Base-by-base conservation (phyloP, 306 rosid species). In the Sicyos baderoa region DNA sequence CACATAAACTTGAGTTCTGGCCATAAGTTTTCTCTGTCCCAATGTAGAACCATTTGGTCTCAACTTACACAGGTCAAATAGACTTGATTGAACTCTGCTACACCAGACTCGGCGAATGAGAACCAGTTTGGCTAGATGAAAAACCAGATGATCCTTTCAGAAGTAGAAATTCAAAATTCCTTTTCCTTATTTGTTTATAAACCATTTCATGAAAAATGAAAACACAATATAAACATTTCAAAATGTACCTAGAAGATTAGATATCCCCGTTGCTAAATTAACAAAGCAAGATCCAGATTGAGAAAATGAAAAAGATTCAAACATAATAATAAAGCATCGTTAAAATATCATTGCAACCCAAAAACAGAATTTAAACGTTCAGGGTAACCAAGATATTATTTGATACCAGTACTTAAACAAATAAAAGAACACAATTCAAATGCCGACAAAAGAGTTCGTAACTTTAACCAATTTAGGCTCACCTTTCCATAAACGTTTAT, bases 401-500 rank as follows among this genome's bases (percentile, higher is more conserved):
- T n/a, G n/a, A n/a, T n/a, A 61, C 14, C 27, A 1, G 68, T 17
- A 17, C 68, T 60, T 4, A 9, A 44, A 10, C n/a, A 64, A 25
- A 64, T 22, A 47, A 23, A 21, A 13, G 42, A 59, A 42, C 48
- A 4, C 21, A 55, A 14, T 10, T 71, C 44, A n/a, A 71, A 55
- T 15, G 48, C 16, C 0, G 21, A 37, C 22, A 16, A 50, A 71
- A 45, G 54, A 65, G 18, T 65, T 44, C 59, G 40, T 7, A 51
- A 40, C 68, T 54, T 22, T 48, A 75, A 70, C 65, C 22, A 32
- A 45, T 66, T 21, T 54, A 51, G 56, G 51, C 82, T 79, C 17
- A 88, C 98, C 90, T 88, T 93, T 63, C 97, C 97, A 79, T 93
- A 82, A 54, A 93, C 76, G 75, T 89, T 93, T 68, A 93, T 88